These are phyloP conservation scores for Vanrija sp. DNA, from an alignment of 1,284 basidiomycete species.

Conservation along the genomic window DNA sequence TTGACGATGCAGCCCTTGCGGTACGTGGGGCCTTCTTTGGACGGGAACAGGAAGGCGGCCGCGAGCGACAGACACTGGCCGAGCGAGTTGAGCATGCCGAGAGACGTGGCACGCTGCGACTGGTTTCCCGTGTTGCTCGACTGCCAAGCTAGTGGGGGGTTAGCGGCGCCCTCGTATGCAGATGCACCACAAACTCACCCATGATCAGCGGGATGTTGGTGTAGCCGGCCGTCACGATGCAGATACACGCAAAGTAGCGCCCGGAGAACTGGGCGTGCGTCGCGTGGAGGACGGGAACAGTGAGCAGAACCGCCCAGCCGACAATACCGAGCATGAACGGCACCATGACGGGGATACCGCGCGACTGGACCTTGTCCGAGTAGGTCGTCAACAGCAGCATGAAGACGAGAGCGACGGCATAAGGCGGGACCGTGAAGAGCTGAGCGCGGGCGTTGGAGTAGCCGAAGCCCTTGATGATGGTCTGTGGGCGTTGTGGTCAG, in stretches of 20 bases:
- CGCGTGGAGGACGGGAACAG: conserved; percentile 33
- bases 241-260: conserved; percentile 49
- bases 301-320: conserved; percentile 48
- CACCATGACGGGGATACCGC: conserved; percentile 52
- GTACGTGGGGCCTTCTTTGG: conserved; percentile 45
- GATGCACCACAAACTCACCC: conserved; percentile 4
- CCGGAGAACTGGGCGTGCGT: conserved; percentile 32
- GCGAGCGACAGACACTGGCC: conserved; percentile 51
- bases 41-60: conserved; percentile 51
- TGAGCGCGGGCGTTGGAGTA: conserved; percentile 54
- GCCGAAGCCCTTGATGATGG: conserved; percentile 36
- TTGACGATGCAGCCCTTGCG: conserved; percentile 49
- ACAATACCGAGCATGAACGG: conserved; percentile 49
- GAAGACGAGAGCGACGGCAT: conserved; percentile 65
- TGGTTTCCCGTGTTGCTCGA: conserved; percentile 24
- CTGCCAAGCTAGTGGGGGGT: background rate
- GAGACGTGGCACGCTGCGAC: conserved; percentile 46
- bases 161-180: background rate
- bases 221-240: conserved; percentile 48
- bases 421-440: conserved; percentile 73
- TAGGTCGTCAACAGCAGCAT: conserved; percentile 61
- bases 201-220: conserved; percentile 44
- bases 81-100: conserved; percentile 52
- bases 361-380: conserved; percentile 68
- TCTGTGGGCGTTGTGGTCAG: background rate